Conservation (phyloP, 2,329 filamentous ascomycete species). For the Rosellinia necatrix region DNA sequence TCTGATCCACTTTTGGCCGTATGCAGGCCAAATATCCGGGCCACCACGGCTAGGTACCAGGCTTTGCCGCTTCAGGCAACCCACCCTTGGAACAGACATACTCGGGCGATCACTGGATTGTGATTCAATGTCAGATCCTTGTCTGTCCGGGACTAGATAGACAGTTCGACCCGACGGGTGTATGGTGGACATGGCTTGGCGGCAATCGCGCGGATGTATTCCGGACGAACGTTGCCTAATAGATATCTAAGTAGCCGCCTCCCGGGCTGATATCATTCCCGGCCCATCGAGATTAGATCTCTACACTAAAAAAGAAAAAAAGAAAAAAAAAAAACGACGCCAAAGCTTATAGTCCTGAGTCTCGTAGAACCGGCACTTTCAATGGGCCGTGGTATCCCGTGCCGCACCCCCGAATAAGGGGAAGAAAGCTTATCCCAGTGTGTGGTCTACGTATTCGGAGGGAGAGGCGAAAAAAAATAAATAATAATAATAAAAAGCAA, state of each 20-base stretch:
- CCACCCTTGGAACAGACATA: slow-evolving; percentile 38
- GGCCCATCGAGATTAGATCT: slow-evolving; percentile 8
- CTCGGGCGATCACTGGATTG: slow-evolving; percentile 42
- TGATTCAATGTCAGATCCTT: slow-evolving; percentile 37
- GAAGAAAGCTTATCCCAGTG: no score
- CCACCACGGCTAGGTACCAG: slow-evolving; percentile 41
- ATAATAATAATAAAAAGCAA: no score
- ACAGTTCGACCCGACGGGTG: no score
- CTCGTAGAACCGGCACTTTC: no score
- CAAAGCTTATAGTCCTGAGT: no score
- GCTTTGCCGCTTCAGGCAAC: slow-evolving; percentile 34
- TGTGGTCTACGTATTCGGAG: slow-evolving; percentile 15
- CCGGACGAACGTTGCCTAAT: slow-evolving; percentile 20
- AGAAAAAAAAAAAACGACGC: no score
- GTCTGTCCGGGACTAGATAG: slow-evolving; percentile 35
- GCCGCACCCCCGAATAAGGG: no score
- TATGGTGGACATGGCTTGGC: no score
- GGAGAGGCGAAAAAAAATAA: no score
- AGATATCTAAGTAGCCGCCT: slow-evolving; percentile 6
- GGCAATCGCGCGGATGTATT: slow-evolving; percentile 30
- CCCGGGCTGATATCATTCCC: not conserved
- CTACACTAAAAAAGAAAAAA: no score
- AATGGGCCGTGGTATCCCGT: no score
- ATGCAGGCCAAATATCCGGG: slow-evolving; percentile 39
- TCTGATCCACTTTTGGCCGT: slow-evolving; percentile 35